Conservation (phyloP, 306 rosid species). For the Vachellia pachyceras region DNA sequence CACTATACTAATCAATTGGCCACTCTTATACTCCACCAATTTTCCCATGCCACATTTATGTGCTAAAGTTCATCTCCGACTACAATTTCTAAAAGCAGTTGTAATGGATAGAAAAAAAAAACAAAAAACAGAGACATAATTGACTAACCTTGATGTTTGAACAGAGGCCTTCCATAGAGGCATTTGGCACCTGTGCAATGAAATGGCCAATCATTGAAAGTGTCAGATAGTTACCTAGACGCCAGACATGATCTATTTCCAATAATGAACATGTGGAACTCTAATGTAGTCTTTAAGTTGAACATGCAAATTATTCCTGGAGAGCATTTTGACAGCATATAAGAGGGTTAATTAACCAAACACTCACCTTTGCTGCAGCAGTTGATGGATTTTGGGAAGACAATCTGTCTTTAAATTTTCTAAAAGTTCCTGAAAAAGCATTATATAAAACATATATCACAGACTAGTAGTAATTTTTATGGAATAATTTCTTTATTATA, state of each 20-base stretch:
- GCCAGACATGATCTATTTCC: slow-evolving; percentile 10
- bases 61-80: slow-evolving; percentile 1
- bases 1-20: neutral
- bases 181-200: slow-evolving; percentile 59
- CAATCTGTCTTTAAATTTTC: slow-evolving; percentile 79
- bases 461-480: slow-evolving; percentile 5
- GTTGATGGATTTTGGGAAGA: slow-evolving; percentile 62
- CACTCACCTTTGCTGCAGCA: slow-evolving; percentile 63
- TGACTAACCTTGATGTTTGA: slow-evolving; percentile 74
- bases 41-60: neutral
- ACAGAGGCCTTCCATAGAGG: slow-evolving; percentile 65
- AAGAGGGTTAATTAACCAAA: slow-evolving; percentile 20
- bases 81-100: slow-evolving; percentile 1
- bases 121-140: neutral
- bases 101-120: slow-evolving; percentile 17
- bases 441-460: slow-evolving; percentile 7
- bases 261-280: slow-evolving; percentile 25
- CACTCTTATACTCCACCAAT: neutral
- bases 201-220: slow-evolving; percentile 31
- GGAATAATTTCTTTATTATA: neutral
- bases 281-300: neutral
- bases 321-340: slow-evolving; percentile 16
- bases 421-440: slow-evolving; percentile 67
- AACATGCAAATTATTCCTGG: neutral
- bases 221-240: slow-evolving; percentile 17